A percentile compares a stretch with the other conserved stretches of the same genome.
Conservation (phyloP, 2,329 filamentous ascomycete species). For the Fusarium pseudocircinatum region DNA sequence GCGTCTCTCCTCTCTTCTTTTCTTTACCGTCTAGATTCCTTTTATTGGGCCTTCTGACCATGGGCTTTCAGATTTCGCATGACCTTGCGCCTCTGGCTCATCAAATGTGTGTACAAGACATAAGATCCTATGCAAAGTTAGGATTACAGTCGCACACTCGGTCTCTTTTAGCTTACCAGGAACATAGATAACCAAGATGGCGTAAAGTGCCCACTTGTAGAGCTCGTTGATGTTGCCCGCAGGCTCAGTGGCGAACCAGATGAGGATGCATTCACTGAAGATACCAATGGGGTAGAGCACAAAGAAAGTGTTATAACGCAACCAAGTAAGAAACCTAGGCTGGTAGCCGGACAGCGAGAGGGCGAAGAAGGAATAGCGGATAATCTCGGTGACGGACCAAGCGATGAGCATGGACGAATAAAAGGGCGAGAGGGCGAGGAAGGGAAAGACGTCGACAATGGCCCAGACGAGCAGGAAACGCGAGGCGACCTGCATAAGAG, state of each 20-base stretch:
- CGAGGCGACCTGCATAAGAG: conserved; percentile 87
- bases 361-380: conserved; percentile 92
- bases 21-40: not conserved
- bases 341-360: conserved; percentile 72
- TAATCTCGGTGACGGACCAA: conserved; percentile 91
- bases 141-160: not conserved
- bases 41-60: conserved; percentile 52
- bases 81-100: conserved; percentile 85
- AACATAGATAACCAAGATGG: conserved; percentile 78
- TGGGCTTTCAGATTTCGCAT: conserved; percentile 68
- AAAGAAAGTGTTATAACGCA: conserved; percentile 93
- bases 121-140: conserved; percentile 67
- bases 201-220: conserved; percentile 69
- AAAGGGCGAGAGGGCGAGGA: conserved; percentile 66
- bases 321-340: conserved; percentile 76
- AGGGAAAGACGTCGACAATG: conserved; percentile 78
- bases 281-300: conserved; percentile 94
- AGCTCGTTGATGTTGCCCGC: conserved; percentile 58
- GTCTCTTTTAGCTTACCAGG: conserved; percentile 68
- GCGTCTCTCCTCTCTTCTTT: not conserved
- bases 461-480: conserved; percentile 91
- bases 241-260: conserved; percentile 74
- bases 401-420: conserved; percentile 85
- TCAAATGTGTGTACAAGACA: conserved; percentile 93
- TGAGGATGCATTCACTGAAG: conserved; percentile 83